These are phyloP conservation scores for Panicum hallii DNA, from an alignment of 202 grass and related monocot genomes.

Conservation along the genomic window DNA sequence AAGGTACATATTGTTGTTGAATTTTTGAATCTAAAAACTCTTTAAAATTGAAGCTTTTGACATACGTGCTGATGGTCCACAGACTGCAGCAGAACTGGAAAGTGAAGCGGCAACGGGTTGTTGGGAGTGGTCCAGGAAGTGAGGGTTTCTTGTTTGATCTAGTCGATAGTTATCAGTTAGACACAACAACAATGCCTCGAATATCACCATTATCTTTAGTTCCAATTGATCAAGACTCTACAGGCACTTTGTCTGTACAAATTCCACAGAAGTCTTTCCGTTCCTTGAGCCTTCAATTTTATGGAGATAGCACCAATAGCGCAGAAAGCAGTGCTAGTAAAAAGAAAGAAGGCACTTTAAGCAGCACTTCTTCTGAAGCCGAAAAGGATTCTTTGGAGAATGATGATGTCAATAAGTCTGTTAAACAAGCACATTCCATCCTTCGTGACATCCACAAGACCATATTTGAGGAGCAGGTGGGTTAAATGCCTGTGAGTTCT, in stretches of 20 bases:
- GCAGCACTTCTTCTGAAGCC: slow-evolving; percentile 32
- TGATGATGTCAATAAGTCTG: slow-evolving; percentile 64
- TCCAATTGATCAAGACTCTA: slow-evolving; percentile 67
- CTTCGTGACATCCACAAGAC: slow-evolving; percentile 79
- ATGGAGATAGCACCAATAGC: slow-evolving; percentile 44
- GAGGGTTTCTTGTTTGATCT: slow-evolving; percentile 89
- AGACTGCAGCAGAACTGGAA: slow-evolving; percentile 98
- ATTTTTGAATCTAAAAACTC: slow-evolving; percentile 25
- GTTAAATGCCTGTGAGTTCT: slow-evolving; percentile 28
- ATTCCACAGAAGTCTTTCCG: slow-evolving; percentile 63
- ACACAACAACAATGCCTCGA: slow-evolving; percentile 50
- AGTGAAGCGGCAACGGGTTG: slow-evolving; percentile 81
- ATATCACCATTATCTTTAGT: slow-evolving; percentile 57
- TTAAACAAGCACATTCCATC: slow-evolving; percentile 73
- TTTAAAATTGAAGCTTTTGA: slow-evolving; percentile 1
- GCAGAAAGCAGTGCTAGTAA: slow-evolving; percentile 34
- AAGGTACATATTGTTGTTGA: slow-evolving; percentile 55
- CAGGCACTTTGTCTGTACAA: slow-evolving; percentile 82
- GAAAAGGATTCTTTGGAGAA: slow-evolving; percentile 53
- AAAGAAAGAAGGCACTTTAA: slow-evolving; percentile 59
- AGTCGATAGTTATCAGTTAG: slow-evolving; percentile 67
- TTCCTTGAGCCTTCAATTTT: slow-evolving; percentile 75
- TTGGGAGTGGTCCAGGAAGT: slow-evolving; percentile 51
- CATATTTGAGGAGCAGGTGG: slow-evolving; percentile 94
- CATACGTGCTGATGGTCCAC: slow-evolving; percentile 16